Conservation (phyloP, 805 yeast species). For the Suhomyces prunicola region DNA sequence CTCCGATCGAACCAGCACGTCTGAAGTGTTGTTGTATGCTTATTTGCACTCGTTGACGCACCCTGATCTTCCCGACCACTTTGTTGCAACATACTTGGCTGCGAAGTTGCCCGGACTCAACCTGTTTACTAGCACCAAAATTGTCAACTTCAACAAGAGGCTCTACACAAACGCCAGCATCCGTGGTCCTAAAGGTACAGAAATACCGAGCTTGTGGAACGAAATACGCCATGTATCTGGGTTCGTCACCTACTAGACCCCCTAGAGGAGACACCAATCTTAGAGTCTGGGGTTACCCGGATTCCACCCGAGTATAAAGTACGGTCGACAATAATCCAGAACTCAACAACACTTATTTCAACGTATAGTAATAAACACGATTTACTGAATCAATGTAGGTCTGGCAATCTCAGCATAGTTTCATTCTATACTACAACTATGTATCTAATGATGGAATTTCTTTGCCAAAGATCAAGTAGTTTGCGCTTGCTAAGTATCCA, state of each 20-base stretch:
- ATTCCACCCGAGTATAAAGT: not conserved
- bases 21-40: slow-evolving; percentile 40
- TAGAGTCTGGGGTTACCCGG: not conserved
- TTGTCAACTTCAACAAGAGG: slow-evolving; percentile 9
- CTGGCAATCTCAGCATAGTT: slow-evolving; percentile 48
- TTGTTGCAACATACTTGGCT: slow-evolving; percentile 33
- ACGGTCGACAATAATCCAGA: not conserved
- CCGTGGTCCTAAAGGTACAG: slow-evolving; percentile 23
- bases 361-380: not conserved
- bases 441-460: slow-evolving; percentile 44
- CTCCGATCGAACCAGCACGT: slow-evolving; percentile 13
- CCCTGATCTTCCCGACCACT: slow-evolving; percentile 39
- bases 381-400: not conserved
- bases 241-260: not conserved
- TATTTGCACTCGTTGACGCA: slow-evolving; percentile 32
- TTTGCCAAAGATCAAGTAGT: slow-evolving; percentile 36
- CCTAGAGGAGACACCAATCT: too few species aligned
- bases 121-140: slow-evolving; percentile 7
- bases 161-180: slow-evolving; percentile 10
- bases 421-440: slow-evolving; percentile 34
- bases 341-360: not conserved
- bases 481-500: slow-evolving; percentile 25
- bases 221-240: slow-evolving; percentile 21
- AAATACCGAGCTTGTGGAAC: slow-evolving; percentile 35
- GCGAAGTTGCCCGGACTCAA: slow-evolving; percentile 29